Conservation (phyloP, 2,329 filamentous ascomycete species). For the Ceratocystis ficicola region DNA sequence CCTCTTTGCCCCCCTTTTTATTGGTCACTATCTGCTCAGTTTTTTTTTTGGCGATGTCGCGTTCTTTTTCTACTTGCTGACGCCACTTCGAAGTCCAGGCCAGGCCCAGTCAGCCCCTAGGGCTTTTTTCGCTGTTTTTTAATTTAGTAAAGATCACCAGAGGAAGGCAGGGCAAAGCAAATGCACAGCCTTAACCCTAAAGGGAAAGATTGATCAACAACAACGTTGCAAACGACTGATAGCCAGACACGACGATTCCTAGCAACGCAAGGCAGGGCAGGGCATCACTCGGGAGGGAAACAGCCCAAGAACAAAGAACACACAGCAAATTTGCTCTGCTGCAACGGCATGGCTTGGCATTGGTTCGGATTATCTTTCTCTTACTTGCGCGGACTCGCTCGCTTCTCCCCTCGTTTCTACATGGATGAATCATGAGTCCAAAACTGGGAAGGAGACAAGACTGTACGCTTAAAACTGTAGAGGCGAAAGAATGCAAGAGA, state of each 20-base stretch:
- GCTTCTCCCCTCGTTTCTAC: background rate
- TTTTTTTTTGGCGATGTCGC: background rate
- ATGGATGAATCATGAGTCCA: background rate
- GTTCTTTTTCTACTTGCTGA: background rate
- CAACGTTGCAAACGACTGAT: background rate
- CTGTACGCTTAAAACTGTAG: background rate
- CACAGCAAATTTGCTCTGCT: background rate
- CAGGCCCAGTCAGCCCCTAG: background rate
- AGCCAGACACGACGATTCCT: background rate
- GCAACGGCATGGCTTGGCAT: slow-evolving; percentile 4
- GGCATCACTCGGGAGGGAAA: no score
- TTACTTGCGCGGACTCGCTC: background rate
- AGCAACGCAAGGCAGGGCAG: no score
- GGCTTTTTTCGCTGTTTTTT: background rate
- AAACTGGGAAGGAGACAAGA: background rate
- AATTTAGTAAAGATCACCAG: background rate
- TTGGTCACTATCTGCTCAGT: background rate
- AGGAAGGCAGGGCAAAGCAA: background rate
- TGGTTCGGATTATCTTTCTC: background rate
- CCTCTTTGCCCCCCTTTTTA: background rate
- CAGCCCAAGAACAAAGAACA: background rate
- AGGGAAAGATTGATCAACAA: background rate
- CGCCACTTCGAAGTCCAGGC: background rate
- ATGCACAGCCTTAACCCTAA: background rate
- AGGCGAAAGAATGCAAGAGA: background rate